Base-by-base conservation (phyloP, 768 basidiomycete species). In the Omphalotus guepiniiformis region DNA sequence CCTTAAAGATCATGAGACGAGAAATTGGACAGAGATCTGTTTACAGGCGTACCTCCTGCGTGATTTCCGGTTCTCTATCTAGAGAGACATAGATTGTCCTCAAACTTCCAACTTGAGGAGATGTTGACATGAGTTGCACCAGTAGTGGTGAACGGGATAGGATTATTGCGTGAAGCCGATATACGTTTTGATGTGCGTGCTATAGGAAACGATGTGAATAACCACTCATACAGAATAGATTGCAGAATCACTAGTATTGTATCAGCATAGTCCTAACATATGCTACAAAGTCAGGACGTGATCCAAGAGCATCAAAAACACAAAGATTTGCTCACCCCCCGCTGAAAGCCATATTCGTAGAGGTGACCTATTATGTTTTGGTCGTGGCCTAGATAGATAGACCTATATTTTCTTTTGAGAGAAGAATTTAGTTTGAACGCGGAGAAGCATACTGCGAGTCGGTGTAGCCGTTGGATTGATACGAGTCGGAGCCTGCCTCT, bases 141-240 rank as follows among this genome's bases (percentile, higher is more conserved):
- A 94, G 79, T 67, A 82, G 88, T 29, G 93, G 91, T 26, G 91
- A 93, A 44, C 85, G 84, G 51, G 90, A 88, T 52, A 94, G 74
- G 54, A 93, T 84, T 64, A 94, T 86, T 53, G 85, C 80, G 68
- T 93, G 88, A 28, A 91, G 78, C 46, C 81, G 79, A 64, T 89
- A 91, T 51, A 74, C 71, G 64, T 79, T 79, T 73, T 84, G 80
- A 60, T 82, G 79, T 48, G 86, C 80, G 69, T 86, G 85, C 85
- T 89, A 58, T 30, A 41, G 25, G 50, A 25, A 40, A 18, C 18
- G 36, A 38, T n/a, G n/a, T n/a, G n/a, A n/a, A n/a, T n/a, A n/a
- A n/a, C n/a, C n/a, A n/a, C n/a, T n/a, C n/a, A 9, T 16, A 40
- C 4, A 22, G 39, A 45, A 26, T 27, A 25, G 19, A 30, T 5